Conservation (phyloP, 2,329 filamentous ascomycete species). For the Aureobasidium sp. region DNA sequence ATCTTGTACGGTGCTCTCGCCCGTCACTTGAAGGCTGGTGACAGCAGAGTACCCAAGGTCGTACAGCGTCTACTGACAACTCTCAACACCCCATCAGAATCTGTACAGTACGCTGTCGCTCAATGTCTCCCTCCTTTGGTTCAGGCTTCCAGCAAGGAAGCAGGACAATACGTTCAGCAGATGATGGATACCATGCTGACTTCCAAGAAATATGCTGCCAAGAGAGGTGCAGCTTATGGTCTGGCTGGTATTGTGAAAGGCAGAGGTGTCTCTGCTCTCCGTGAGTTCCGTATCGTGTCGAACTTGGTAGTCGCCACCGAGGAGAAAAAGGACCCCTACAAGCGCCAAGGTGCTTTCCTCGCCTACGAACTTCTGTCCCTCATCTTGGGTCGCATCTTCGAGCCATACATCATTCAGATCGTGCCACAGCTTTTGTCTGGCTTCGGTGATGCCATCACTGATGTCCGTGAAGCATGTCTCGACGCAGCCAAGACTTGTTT, state of each 20-base stretch:
- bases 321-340: slow-evolving; percentile 86
- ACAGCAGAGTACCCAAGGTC: slow-evolving; percentile 78
- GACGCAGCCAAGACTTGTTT: slow-evolving; percentile 94
- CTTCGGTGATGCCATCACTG: slow-evolving; percentile 79
- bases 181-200: slow-evolving; percentile 75
- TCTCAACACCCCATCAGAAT: slow-evolving; percentile 88
- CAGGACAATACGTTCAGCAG: slow-evolving; percentile 69
- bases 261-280: slow-evolving; percentile 69
- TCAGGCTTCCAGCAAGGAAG: slow-evolving; percentile 66
- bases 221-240: slow-evolving; percentile 90
- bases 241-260: slow-evolving; percentile 83
- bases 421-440: slow-evolving; percentile 82
- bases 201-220: slow-evolving; percentile 83
- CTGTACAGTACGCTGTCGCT: slow-evolving; percentile 92
- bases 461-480: slow-evolving; percentile 87
- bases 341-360: slow-evolving; percentile 79
- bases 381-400: slow-evolving; percentile 79
- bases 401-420: slow-evolving; percentile 93
- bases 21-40: slow-evolving; percentile 75
- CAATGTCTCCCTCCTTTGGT: slow-evolving; percentile 91
- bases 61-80: slow-evolving; percentile 79
- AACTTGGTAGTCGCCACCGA: slow-evolving; percentile 75
- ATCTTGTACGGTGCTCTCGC: slow-evolving; percentile 94
- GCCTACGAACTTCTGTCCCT: slow-evolving; percentile 85
- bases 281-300: slow-evolving; percentile 78